A percentile compares a stretch with the other conserved stretches of the same genome.
phyloP scores from a whole-genome alignment of 345 rosid species.

The Passiflora organensis region DNA sequence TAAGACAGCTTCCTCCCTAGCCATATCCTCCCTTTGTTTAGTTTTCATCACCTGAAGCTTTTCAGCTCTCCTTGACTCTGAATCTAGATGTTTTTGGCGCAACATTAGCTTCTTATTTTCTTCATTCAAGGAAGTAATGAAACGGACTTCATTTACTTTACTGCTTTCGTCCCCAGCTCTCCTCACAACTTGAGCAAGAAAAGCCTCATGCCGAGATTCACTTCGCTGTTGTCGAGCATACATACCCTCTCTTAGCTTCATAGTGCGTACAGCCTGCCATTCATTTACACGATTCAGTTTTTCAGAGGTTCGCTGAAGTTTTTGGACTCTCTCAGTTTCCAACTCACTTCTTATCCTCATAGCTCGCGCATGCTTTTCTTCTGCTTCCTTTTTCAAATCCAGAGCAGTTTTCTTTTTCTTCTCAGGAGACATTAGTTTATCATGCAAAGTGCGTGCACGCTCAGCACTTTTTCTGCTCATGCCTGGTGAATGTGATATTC shows the following conservation, averaged over 20 bases:
- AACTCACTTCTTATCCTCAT: conserved; percentile 65
- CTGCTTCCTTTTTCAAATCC: conserved; percentile 71
- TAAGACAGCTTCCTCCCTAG: conserved; percentile 74
- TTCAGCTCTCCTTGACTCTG: conserved; percentile 74
- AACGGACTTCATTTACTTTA: conserved; percentile 77
- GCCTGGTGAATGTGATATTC: conserved; percentile 58
- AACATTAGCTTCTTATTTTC: conserved; percentile 72
- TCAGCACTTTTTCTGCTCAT: conserved; percentile 64
- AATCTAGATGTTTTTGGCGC: conserved; percentile 72
- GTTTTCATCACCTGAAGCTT: conserved; percentile 59
- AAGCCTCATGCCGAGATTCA: conserved; percentile 79
- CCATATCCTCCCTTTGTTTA: conserved; percentile 72
- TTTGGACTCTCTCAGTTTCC: conserved; percentile 72
- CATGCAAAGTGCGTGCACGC: conserved; percentile 60
- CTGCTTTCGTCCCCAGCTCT: conserved; percentile 89
- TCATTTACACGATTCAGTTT: conserved; percentile 68
- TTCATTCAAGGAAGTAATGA: conserved; percentile 73
- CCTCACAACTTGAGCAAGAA: conserved; percentile 66
- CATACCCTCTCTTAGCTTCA: conserved; percentile 73
- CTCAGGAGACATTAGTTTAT: conserved; percentile 70
- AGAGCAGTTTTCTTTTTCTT: conserved; percentile 66
- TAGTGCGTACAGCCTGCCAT: conserved; percentile 69
- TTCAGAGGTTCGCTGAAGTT: conserved; percentile 70
- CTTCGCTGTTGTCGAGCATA: conserved; percentile 69
- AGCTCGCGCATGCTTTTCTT: conserved; percentile 72